phyloP scores from a whole-genome alignment of 352 stramenopile genomes.

The Phytopythium boreale region DNA sequence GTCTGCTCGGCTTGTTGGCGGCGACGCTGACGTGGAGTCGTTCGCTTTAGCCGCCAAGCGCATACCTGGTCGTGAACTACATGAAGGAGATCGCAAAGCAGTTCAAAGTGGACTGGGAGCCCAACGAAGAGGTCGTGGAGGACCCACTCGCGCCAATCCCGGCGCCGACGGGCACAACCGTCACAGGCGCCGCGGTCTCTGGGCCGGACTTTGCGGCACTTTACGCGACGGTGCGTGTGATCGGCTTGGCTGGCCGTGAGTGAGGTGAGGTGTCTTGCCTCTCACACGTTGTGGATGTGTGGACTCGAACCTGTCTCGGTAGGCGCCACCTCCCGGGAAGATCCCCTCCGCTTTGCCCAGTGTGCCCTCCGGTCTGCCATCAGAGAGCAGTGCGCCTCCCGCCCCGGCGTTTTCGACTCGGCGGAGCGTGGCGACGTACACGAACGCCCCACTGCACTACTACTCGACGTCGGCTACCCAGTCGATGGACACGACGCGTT shows the following conservation, averaged over 20 bases:
- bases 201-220: slow-evolving; percentile 79
- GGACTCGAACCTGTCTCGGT: slow-evolving; percentile 1
- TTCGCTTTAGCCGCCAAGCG: slow-evolving; percentile 79
- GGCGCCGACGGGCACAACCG: slow-evolving; percentile 84
- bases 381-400: slow-evolving; percentile 13
- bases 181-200: slow-evolving; percentile 76
- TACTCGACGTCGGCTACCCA: slow-evolving; percentile 17
- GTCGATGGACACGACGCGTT: slow-evolving; percentile 3
- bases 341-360: slow-evolving; percentile 43
- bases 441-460: slow-evolving; percentile 34
- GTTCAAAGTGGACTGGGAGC: slow-evolving; percentile 94
- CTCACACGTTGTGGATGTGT: slow-evolving; percentile 7
- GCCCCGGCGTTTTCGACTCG: slow-evolving; percentile 22
- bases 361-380: slow-evolving; percentile 27
- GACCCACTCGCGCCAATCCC: slow-evolving; percentile 87
- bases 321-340: slow-evolving; percentile 45
- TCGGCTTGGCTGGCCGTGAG: too few species aligned
- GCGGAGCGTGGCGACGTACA: slow-evolving; percentile 34
- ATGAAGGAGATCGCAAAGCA: slow-evolving; percentile 96
- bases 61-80: slow-evolving; percentile 94
- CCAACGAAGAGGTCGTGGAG: slow-evolving; percentile 65
- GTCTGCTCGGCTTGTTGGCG: background rate
- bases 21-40: background rate
- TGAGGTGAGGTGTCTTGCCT: too few species aligned
- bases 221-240: slow-evolving; percentile 69